Conservation (phyloP, 164 flowering plant genomes). For the Stephania cephalantha region DNA sequence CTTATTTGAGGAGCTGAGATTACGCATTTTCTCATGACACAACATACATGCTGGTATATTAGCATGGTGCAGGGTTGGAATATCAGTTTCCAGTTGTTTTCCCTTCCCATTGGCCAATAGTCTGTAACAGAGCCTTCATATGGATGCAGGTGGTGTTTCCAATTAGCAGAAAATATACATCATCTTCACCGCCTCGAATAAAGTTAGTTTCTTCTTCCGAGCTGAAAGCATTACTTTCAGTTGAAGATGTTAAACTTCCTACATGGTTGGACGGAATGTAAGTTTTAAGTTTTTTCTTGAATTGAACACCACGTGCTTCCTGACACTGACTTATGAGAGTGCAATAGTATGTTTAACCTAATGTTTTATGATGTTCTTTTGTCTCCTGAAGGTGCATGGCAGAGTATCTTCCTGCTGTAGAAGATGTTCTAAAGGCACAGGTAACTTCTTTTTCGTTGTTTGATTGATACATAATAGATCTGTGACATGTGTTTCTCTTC, state of each 20-base stretch:
- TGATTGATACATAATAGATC: background rate
- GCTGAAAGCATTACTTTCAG: constrained; percentile 56
- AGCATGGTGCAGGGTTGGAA: too few relatives aligned
- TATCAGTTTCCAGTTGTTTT: too few relatives aligned
- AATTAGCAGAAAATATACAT: constrained; percentile 41
- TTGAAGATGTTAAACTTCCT: constrained; percentile 90
- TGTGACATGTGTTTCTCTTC: background rate
- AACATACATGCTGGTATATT: too few relatives aligned
- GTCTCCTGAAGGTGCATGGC: constrained; percentile 78
- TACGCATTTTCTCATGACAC: too few relatives aligned
- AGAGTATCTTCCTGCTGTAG: constrained; percentile 83
- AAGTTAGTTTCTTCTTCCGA: constrained; percentile 76
- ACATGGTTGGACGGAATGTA: constrained; percentile 92
- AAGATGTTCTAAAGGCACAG: constrained; percentile 63
- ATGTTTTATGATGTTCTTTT: constrained; percentile 5
- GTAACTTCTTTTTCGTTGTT: constrained; percentile 28
- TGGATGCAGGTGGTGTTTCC: constrained; percentile 66
- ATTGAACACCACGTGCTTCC: background rate
- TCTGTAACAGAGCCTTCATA: background rate
- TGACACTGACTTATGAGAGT: background rate
- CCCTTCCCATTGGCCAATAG: too few relatives aligned
- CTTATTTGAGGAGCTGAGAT: too few relatives aligned
- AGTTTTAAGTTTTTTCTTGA: constrained; percentile 16
- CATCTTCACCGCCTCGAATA: constrained; percentile 61
- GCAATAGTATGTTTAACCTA: constrained; percentile 3